Conservation (phyloP, 306 rosid genomes). For the Lathyrus sativus region DNA sequence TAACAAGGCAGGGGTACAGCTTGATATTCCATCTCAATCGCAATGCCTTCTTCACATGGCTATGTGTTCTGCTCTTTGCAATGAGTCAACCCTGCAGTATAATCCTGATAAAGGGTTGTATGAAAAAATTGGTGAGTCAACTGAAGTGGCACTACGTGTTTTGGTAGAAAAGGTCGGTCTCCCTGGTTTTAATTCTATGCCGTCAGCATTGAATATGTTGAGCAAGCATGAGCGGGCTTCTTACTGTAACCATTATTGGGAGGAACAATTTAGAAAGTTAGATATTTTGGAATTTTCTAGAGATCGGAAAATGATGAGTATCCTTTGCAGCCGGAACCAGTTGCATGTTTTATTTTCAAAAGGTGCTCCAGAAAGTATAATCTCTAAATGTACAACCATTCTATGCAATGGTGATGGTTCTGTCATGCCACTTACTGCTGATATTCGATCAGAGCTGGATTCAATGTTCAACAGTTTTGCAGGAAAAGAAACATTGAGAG, state of each 20-base stretch:
- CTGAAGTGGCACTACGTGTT: slow-evolving; percentile 98
- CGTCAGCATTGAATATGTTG: slow-evolving; percentile 85
- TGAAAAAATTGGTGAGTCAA: slow-evolving; percentile 99
- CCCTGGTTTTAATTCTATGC: slow-evolving; percentile 96
- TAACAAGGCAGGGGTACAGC: no score
- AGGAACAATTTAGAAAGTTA: slow-evolving; percentile 86
- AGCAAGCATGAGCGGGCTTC: slow-evolving; percentile 96
- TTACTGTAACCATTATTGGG: slow-evolving; percentile 97
- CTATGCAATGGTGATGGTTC: slow-evolving; percentile 82
- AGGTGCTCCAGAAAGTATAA: slow-evolving; percentile 97
- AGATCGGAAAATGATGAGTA: slow-evolving; percentile 97
- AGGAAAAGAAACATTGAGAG: no score
- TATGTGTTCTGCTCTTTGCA: no score
- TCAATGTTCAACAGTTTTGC: no score
- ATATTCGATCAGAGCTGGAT: slow-evolving; percentile 70
- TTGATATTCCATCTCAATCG: no score
- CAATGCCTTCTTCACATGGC: no score
- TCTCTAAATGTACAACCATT: slow-evolving; percentile 77
- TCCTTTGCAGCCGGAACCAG: slow-evolving; percentile 85
- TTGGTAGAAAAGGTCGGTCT: slow-evolving; percentile 96
- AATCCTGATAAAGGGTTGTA: no score
- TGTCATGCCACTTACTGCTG: slow-evolving; percentile 66
- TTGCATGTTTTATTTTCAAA: slow-evolving; percentile 75
- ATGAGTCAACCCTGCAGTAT: no score
- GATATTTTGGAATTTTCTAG: slow-evolving; percentile 83